Evolutionary conservation across 371 early-diverging fungal species (phyloP), one percentile per base, ranked within the genome.

Genomic region (Umbelopsis sp.): DNA sequence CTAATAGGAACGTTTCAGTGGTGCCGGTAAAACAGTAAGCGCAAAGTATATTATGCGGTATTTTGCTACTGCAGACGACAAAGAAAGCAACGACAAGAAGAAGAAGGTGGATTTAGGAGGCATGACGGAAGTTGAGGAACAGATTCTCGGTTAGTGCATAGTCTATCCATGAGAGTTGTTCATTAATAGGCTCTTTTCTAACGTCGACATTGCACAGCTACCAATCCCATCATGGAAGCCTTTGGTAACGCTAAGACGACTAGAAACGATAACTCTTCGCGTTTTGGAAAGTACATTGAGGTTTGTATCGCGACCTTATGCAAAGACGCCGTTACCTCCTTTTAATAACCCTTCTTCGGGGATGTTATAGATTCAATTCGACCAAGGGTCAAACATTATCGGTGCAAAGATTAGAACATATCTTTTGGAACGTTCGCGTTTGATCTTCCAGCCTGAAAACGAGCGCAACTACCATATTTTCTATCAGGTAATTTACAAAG

Each of bases 181-280:
- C 65, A 18, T 62, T 69, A 12, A 44, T 67, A 48, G 50, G 10
- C 12, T 41, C 41, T 5, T 41, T 41, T 41, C 12, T 68, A 45
- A 65, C 41, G 50, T 69, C 64, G 41, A 45, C 50, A 57, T 53
- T 41, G 24, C 63, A 35, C 65, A 81, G 91, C 97, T n/a, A 96
- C 99, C 69, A 98, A 99, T 82, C 98, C 98, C 4, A 95, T 99
- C 70, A 91, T 99, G 83, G 99, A 99, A 87, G 93, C 98, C 24
- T 99, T 99, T 83, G 99, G 99, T 76, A 99, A 99, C 86, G 97
- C 99, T 53, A 98, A 98, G 81, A 99, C 99, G 12, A 94, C 96
- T 1, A 86, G 97, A 75, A 99, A 99, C 83, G 96, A 99, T 81
- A 99, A 99, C 87, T 92, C 93, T 70, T 96, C 97, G 66, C 91